Evolutionary conservation across 768 basidiomycete species (phyloP).

Genomic region (Melanogaster broomeanus): DNA sequence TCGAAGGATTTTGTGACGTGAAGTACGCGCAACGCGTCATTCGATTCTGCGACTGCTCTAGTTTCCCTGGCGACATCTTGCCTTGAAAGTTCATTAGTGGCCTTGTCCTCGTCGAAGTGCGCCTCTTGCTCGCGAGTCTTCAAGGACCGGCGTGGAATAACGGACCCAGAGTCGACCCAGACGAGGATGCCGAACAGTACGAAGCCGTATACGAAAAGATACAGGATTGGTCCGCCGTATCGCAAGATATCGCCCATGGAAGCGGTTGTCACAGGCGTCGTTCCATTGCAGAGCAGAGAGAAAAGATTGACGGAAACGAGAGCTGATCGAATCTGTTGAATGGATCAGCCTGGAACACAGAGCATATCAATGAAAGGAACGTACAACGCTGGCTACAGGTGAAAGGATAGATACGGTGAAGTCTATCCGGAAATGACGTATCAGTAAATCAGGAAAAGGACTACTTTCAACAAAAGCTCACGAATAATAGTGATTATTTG

Average conservation of each 20-base stretch:
- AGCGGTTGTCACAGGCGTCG: constrained; percentile 43
- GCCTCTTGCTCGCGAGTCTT: constrained; percentile 15
- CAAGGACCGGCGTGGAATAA: constrained; percentile 42
- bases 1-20: constrained; percentile 63
- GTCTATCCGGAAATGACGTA: constrained; percentile 34
- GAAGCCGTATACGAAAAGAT: constrained; percentile 62
- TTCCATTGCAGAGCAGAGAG: constrained; percentile 67
- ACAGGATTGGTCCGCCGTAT: constrained; percentile 76
- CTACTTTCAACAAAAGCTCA: constrained; percentile 25
- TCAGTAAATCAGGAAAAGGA: neutral
- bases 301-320: constrained; percentile 81
- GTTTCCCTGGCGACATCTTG: constrained; percentile 61
- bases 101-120: constrained; percentile 13
- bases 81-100: constrained; percentile 22
- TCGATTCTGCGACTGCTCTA: constrained; percentile 44
- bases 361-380: constrained; percentile 23
- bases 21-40: constrained; percentile 63
- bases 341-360: neutral
- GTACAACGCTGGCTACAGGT: constrained; percentile 68
- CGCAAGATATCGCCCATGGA: constrained; percentile 55
- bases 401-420: constrained; percentile 68
- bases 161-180: constrained; percentile 70
- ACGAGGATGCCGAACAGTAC: constrained; percentile 65
- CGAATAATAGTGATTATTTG: constrained; percentile 61
- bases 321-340: constrained; percentile 56